Evolutionary conservation across 306 rosid species (phyloP).

Genomic region (Cicer cuneatum): DNA sequence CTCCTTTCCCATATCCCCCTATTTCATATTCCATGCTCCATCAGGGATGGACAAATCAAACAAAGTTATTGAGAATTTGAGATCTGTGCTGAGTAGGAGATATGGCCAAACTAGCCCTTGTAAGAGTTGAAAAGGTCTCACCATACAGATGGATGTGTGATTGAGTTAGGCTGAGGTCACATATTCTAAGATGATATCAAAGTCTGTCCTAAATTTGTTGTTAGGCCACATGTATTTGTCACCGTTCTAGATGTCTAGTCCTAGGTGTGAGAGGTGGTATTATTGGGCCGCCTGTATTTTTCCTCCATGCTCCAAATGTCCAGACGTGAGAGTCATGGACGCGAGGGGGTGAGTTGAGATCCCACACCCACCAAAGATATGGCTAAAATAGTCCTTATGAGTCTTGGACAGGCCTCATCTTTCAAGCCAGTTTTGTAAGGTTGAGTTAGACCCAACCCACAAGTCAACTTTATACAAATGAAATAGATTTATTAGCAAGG

Average conservation of each 20-base stretch:
- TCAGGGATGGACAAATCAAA: neutral
- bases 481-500: slow-evolving; percentile 8
- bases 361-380: neutral
- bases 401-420: neutral
- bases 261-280: neutral
- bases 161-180: no score
- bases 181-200: no score
- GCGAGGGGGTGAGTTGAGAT: neutral
- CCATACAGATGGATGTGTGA: no score
- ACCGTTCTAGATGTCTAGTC: neutral
- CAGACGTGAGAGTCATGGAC: neutral
- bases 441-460: neutral
- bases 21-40: neutral
- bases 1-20: slow-evolving; percentile 18
- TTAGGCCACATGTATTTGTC: neutral
- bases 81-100: no score
- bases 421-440: neutral
- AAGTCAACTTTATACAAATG: neutral
- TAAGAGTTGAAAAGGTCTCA: no score
- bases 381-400: neutral
- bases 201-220: no score
- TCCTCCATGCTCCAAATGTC: neutral
- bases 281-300: neutral
- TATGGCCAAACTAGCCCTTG: no score
- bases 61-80: neutral